Conservation (phyloP, 2,329 filamentous ascomycete genomes). For the Colletotrichum scovillei region DNA sequence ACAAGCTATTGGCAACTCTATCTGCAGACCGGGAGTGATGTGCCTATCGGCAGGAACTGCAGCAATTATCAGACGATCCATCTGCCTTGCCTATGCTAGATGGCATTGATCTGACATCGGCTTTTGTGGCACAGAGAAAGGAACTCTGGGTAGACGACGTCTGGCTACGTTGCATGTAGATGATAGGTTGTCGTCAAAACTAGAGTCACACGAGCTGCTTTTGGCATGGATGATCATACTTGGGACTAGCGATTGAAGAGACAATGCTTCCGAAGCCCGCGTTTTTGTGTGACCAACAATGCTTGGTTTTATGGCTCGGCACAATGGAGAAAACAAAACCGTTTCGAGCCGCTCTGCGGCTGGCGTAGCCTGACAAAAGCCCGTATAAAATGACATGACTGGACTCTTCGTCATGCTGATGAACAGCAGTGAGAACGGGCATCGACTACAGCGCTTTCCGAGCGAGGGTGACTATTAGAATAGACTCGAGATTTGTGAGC, state of each 20-base stretch:
- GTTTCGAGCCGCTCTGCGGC: slow-evolving; percentile 2
- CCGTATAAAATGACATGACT: background rate
- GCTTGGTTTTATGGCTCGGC: slow-evolving; percentile 2
- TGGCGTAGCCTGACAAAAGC: background rate
- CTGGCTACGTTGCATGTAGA: slow-evolving; percentile 28
- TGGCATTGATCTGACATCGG: background rate
- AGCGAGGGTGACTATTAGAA: no score
- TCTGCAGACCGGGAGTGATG: slow-evolving; percentile 63
- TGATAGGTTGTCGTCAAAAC: background rate
- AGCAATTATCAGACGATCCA: slow-evolving; percentile 67
- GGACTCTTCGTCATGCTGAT: background rate
- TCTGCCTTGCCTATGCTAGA: slow-evolving; percentile 60
- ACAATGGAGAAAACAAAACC: slow-evolving; percentile 14
- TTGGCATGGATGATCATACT: no score
- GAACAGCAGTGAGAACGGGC: background rate
- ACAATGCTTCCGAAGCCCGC: background rate
- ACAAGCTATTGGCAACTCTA: slow-evolving; percentile 61
- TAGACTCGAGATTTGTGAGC: no score
- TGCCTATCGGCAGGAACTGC: slow-evolving; percentile 59
- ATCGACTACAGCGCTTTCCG: background rate
- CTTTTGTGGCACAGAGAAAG: background rate
- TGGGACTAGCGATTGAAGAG: background rate
- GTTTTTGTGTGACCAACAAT: slow-evolving; percentile 8
- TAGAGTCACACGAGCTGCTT: background rate
- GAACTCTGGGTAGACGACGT: no score